Base-by-base conservation (phyloP, 257 asterid genomes). In the Primulina tabacum region DNA sequence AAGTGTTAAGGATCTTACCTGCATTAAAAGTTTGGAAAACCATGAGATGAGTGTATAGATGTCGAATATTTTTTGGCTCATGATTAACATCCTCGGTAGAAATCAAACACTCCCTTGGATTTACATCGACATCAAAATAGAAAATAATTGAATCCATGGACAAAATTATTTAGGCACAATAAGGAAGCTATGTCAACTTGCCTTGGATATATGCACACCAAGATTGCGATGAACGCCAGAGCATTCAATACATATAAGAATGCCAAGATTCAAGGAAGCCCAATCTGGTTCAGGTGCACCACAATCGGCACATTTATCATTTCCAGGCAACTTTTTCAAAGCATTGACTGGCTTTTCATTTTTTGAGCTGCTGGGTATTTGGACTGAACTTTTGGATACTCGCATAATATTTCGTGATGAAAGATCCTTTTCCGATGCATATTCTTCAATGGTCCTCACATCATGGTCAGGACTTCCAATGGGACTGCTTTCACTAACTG, bases 231-330 rank as follows among this genome's bases (percentile, higher is more conserved):
- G 97, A 82, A 89, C 68, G 59, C 97, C 95, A 64, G 97, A 92
- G 82, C 97, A 89, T 77, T 92, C 95, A 11, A 92, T 92, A 69
- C 97, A 92, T 57, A 92, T 85, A 74, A 89, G 95, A 81, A 92
- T 61, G 20, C 97, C 96, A 71, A 86, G 89, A 76, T 92, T 92
- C 84, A 92, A 82, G 79, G 97, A 92, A 75, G 96, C 97, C 97
- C 97, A 92, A 55, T 92, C 97, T 67, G 97, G 97, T 67, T 85
- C 95, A 63, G 90, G 87, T 34, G 97, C 92, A 67, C 97, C 95
- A 61, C 97, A 92, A 82, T 92, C 97, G 16, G 97, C 97, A 83
- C 97, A 92, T 83, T 83, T 89, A 77, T 92, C 96, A 78, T 89
- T 92, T 70, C 97, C 95, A 60, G 89, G 95, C 78, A 89, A 71